These are phyloP conservation scores for Pseudophaeomoniella oleicola DNA, from an alignment of 2,329 filamentous ascomycete genomes.

Conservation along the genomic window DNA sequence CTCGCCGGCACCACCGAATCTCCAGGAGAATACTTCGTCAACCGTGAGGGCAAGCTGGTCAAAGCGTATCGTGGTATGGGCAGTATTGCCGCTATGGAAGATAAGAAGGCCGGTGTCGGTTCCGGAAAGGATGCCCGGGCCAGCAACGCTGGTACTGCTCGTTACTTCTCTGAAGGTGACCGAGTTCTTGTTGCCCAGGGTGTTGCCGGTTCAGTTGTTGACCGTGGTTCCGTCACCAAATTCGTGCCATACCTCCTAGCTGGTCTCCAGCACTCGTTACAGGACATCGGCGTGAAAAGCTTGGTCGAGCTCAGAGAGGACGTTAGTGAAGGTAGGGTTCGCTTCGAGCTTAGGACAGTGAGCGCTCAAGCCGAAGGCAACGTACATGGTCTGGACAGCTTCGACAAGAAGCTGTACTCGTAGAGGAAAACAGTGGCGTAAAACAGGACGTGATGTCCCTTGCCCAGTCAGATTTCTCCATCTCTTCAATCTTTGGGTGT, in stretches of 20 bases:
- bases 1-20: slow-evolving; percentile 95
- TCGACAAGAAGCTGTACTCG: slow-evolving; percentile 98
- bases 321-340: slow-evolving; percentile 59
- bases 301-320: slow-evolving; percentile 60
- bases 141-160: slow-evolving; percentile 86
- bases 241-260: slow-evolving; percentile 93
- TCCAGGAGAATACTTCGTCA: slow-evolving; percentile 91
- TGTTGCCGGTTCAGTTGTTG: slow-evolving; percentile 57
- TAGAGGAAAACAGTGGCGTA: too few relatives aligned
- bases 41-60: slow-evolving; percentile 90
- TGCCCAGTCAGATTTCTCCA: too few relatives aligned
- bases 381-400: slow-evolving; percentile 91
- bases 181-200: slow-evolving; percentile 90
- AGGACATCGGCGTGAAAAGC: slow-evolving; percentile 83
- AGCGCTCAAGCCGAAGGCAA: slow-evolving; percentile 94
- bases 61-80: slow-evolving; percentile 99
- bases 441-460: too few relatives aligned
- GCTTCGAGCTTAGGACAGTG: slow-evolving; percentile 88
- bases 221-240: slow-evolving; percentile 65
- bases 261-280: slow-evolving; percentile 91
- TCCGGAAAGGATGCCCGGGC: slow-evolving; percentile 49
- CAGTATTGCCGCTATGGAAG: slow-evolving; percentile 97
- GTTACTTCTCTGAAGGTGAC: slow-evolving; percentile 97
- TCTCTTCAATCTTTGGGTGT: too few relatives aligned
- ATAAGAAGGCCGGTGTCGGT: slow-evolving; percentile 79